These are phyloP conservation scores for Trichoderma afroharzianum DNA, from an alignment of 2,329 filamentous ascomycete genomes.

Conservation along the genomic window DNA sequence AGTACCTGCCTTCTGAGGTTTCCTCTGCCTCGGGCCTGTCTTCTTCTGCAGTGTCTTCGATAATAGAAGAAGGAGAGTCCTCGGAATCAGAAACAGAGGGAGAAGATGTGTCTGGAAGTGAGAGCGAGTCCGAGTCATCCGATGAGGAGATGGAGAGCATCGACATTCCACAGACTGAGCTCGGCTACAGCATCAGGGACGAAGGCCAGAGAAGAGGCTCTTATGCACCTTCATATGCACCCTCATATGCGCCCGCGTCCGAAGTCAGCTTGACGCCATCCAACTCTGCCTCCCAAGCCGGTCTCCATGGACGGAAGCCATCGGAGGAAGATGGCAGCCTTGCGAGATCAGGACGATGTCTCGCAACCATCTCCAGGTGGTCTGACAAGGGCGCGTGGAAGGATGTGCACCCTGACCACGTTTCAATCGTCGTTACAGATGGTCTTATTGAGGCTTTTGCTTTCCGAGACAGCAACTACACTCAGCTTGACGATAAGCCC, in stretches of 20 bases:
- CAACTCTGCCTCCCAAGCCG: slow-evolving; percentile 74
- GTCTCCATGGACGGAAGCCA: slow-evolving; percentile 47
- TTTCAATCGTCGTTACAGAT: slow-evolving; percentile 54
- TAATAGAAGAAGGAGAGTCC: slow-evolving; percentile 8
- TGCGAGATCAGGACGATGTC: slow-evolving; percentile 33
- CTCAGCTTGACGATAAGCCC: slow-evolving; percentile 36
- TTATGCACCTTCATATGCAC: slow-evolving; percentile 25
- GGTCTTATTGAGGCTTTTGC: slow-evolving; percentile 58
- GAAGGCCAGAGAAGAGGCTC: slow-evolving; percentile 23
- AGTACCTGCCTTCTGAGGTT: slow-evolving; percentile 81
- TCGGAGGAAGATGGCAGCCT: slow-evolving; percentile 40
- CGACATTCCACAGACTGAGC: slow-evolving; percentile 56
- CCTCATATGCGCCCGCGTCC: slow-evolving; percentile 46
- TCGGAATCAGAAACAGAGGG: slow-evolving; percentile 3
- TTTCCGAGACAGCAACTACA: slow-evolving; percentile 29
- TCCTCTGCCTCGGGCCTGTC: slow-evolving; percentile 44
- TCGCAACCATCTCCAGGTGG: slow-evolving; percentile 60
- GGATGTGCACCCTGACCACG: slow-evolving; percentile 49
- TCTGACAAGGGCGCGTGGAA: slow-evolving; percentile 60
- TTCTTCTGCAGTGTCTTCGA: slow-evolving; percentile 11
- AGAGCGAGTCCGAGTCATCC: slow-evolving; percentile 36
- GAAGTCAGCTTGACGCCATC: slow-evolving; percentile 69
- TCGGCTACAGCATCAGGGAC: slow-evolving; percentile 53
- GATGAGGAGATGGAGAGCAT: slow-evolving; percentile 58
- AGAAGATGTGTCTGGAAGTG: neutral